A percentile compares a stretch with the other conserved stretches of the same genome.
Conservation (phyloP, 2,329 filamentous ascomycete genomes). For the Hypoxylon sp. region DNA sequence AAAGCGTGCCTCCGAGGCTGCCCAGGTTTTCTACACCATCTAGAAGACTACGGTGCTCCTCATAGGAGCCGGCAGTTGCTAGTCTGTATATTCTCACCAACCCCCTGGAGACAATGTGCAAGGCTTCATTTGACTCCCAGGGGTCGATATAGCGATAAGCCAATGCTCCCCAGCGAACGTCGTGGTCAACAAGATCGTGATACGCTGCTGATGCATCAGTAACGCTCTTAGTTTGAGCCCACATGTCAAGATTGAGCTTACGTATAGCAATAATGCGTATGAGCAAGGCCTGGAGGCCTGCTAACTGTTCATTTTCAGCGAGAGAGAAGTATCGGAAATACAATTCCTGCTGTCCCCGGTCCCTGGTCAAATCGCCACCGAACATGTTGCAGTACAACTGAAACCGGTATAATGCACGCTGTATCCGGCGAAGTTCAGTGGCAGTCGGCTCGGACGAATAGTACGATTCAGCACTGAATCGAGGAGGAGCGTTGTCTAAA, state of each 20-base stretch:
- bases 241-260: conserved; percentile 12
- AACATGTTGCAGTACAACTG: conserved; percentile 40
- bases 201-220: conserved; percentile 21
- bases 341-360: neutral
- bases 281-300: conserved; percentile 27
- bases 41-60: neutral
- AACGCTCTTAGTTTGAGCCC: neutral
- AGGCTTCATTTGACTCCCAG: neutral
- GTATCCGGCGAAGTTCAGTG: conserved; percentile 21
- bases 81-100: conserved; percentile 1
- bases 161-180: conserved; percentile 33
- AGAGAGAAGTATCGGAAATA: conserved; percentile 26
- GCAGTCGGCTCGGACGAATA: neutral
- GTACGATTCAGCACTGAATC: neutral
- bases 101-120: conserved; percentile 4
- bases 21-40: neutral
- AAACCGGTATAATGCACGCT: conserved; percentile 36
- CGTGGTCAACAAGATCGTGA: conserved; percentile 31
- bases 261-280: conserved; percentile 14
- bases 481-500: neutral
- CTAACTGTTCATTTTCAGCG: conserved; percentile 26
- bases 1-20: neutral
- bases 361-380: neutral
- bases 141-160: neutral
- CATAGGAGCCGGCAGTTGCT: neutral